A percentile compares a stretch with the other conserved stretches of the same genome.
Evolutionary conservation across 1,139 yeast genomes (phyloP).

Genomic region (Debaryomyces nepalensis): DNA sequence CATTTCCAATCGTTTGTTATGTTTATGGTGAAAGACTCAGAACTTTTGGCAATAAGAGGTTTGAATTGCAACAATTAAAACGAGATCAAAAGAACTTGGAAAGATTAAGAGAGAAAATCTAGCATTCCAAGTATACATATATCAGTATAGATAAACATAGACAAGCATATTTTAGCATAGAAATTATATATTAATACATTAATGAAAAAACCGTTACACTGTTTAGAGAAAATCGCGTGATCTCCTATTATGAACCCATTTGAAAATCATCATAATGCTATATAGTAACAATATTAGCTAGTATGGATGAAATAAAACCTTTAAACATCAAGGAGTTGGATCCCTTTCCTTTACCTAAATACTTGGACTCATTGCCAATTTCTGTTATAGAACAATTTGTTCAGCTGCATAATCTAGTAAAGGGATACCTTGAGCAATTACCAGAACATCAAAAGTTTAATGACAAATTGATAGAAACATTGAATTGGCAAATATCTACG

Average conservation of each 20-base stretch:
- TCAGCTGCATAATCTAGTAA: conserved; percentile 32
- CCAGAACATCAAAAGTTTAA: conserved; percentile 27
- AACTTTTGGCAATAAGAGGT: conserved; percentile 38
- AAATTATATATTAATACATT: too few species aligned
- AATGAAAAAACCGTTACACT: too few species aligned
- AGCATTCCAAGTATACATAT: background rate
- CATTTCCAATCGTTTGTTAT: conserved; percentile 49
- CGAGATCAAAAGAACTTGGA: conserved; percentile 40
- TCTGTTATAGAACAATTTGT: conserved; percentile 32
- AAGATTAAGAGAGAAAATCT: conserved; percentile 24
- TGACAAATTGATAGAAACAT: conserved; percentile 20
- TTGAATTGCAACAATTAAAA: conserved; percentile 37
- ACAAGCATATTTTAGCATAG: conserved; percentile 4
- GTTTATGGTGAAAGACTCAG: conserved; percentile 46
- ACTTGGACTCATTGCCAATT: conserved; percentile 35
- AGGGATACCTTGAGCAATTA: conserved; percentile 37
- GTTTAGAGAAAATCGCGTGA: conserved; percentile 2
- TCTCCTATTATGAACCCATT: background rate
- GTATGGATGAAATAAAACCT: conserved; percentile 15
- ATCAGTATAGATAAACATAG: background rate
- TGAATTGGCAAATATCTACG: conserved; percentile 27
- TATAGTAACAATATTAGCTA: too few species aligned
- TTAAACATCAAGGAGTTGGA: conserved; percentile 20
- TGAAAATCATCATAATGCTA: background rate
- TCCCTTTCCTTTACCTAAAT: conserved; percentile 37